Percentiles rank a stretch among this genome's conserved stretches.
phyloP scores from a whole-genome alignment of 768 basidiomycete genomes.

The Russula sp. region DNA sequence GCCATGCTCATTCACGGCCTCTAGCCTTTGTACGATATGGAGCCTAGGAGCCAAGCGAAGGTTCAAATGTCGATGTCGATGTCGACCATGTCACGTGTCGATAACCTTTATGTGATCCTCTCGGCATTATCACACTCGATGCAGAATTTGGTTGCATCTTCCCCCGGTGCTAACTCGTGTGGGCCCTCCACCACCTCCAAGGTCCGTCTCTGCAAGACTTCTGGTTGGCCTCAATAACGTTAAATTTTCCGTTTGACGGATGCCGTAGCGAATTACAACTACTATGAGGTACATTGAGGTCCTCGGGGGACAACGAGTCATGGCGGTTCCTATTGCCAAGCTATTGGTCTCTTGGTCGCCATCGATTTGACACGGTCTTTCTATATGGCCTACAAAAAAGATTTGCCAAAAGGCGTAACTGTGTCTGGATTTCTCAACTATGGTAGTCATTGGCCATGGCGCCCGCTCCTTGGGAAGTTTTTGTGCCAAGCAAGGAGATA shows the following conservation, averaged over 20 bases:
- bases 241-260: background rate
- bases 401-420: background rate
- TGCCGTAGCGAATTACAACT: background rate
- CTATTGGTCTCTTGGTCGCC: background rate
- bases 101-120: background rate
- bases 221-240: background rate
- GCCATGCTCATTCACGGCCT: background rate
- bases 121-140: background rate
- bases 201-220: background rate
- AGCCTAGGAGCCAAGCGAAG: background rate
- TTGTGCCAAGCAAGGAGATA: background rate
- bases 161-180: background rate
- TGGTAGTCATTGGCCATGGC: background rate
- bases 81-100: conserved; percentile 2
- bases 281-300: no score
- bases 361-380: background rate
- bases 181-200: background rate
- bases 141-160: background rate
- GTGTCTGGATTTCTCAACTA: background rate
- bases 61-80: background rate
- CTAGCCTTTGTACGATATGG: background rate
- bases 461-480: background rate
- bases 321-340: background rate
- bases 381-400: background rate
- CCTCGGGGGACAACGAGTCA: background rate